Conservation (phyloP, 495 filamentous ascomycete species). For the Xylaria flabelliformis region DNA sequence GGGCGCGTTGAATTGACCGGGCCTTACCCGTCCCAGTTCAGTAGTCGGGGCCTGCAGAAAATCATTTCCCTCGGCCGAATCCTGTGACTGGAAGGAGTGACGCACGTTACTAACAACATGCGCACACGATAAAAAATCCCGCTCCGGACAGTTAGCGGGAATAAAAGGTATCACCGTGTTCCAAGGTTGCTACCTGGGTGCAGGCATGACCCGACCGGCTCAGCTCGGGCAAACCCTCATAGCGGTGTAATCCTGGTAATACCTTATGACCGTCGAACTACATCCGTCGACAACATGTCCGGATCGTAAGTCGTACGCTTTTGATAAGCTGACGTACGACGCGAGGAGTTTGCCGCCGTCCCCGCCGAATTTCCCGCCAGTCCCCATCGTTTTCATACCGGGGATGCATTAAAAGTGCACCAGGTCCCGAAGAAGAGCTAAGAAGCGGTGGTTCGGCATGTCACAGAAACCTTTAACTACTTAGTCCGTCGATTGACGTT, state of each 20-base stretch:
- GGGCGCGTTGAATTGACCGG: not conserved
- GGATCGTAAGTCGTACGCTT: conserved; percentile 16
- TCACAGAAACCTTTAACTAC: not conserved
- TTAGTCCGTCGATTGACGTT: not conserved
- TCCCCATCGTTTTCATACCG: not conserved
- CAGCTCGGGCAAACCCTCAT: not conserved
- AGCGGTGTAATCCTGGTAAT: conserved; percentile 7
- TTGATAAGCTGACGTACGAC: conserved; percentile 15
- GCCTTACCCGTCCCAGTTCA: not conserved
- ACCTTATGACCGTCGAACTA: not conserved
- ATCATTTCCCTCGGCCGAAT: not conserved
- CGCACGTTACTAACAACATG: not conserved
- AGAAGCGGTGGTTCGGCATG: not conserved
- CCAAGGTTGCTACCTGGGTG: not conserved
- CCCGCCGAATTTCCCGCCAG: conserved; percentile 1
- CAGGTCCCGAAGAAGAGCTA: not conserved
- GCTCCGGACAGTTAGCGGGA: not conserved
- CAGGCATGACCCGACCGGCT: not conserved
- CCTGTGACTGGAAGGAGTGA: not conserved
- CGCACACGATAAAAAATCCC: not conserved
- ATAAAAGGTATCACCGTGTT: not conserved
- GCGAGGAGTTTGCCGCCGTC: conserved; percentile 2
- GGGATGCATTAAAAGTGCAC: not conserved
- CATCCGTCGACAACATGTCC: conserved; percentile 4
- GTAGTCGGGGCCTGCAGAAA: not conserved